These are phyloP conservation scores for Exophiala alcalophila DNA, from an alignment of 2,329 filamentous ascomycete species.

Conservation along the genomic window DNA sequence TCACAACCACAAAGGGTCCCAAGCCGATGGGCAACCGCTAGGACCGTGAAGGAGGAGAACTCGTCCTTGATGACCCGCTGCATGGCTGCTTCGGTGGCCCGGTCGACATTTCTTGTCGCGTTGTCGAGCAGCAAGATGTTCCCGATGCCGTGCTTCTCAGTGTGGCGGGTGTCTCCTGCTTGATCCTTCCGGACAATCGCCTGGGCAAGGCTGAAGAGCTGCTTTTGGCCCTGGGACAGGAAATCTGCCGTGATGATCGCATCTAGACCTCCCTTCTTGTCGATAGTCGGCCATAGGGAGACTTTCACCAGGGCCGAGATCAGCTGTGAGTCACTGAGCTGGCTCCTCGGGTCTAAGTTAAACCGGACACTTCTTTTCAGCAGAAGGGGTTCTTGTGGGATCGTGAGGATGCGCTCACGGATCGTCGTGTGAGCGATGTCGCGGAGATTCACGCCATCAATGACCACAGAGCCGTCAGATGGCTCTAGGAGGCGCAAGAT, in stretches of 20 bases:
- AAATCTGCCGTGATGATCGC: constrained; percentile 46
- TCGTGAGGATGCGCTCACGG: constrained; percentile 5
- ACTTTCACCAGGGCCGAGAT: constrained; percentile 47
- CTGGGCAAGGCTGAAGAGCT: constrained; percentile 61
- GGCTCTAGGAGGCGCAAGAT: constrained; percentile 45
- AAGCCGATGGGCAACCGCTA: constrained; percentile 56
- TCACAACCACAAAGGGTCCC: constrained; percentile 62
- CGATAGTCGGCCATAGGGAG: constrained; percentile 41
- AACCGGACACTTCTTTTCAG: constrained; percentile 36
- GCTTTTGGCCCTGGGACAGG: constrained; percentile 59
- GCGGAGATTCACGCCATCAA: constrained; percentile 44
- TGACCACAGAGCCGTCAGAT: constrained; percentile 39
- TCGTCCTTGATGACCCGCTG: constrained; percentile 54
- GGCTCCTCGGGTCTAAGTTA: constrained; percentile 47
- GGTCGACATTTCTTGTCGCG: constrained; percentile 50
- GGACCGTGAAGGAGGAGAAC: constrained; percentile 57
- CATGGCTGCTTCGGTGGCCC: constrained; percentile 55
- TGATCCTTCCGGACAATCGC: constrained; percentile 52
- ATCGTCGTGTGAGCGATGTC: constrained; percentile 43
- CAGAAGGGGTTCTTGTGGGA: constrained; percentile 37
- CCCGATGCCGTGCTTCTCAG: neutral
- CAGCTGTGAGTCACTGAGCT: constrained; percentile 41
- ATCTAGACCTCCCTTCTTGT: constrained; percentile 40
- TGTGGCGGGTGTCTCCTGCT: constrained; percentile 19
- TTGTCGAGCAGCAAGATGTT: constrained; percentile 46